Evolutionary conservation across 305 asterid genomes (phyloP).

Genomic region (Rubia balearica): DNA sequence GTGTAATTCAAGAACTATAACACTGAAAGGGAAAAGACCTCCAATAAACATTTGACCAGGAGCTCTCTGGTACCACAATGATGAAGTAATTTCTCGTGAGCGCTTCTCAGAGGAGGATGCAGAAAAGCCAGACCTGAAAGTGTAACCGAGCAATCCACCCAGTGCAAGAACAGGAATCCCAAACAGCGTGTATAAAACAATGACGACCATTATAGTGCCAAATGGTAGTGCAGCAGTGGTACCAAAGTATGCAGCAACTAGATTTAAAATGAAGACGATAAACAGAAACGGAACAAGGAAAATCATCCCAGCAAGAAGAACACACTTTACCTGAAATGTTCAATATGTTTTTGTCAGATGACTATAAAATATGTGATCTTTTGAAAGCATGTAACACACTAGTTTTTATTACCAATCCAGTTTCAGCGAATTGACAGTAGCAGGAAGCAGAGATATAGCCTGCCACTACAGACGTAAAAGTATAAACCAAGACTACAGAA

Average conservation of each 20-base stretch:
- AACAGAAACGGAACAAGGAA: constrained; percentile 47
- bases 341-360: constrained; percentile 4
- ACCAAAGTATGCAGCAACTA: constrained; percentile 43
- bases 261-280: constrained; percentile 44
- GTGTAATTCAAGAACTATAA: constrained; percentile 61
- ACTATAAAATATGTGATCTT: not conserved
- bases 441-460: constrained; percentile 71
- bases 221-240: constrained; percentile 68
- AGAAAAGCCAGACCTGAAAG: constrained; percentile 36
- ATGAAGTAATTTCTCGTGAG: constrained; percentile 48
- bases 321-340: constrained; percentile 52
- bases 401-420: constrained; percentile 54
- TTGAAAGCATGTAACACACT: not conserved
- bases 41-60: constrained; percentile 74
- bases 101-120: constrained; percentile 45
- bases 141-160: constrained; percentile 59
- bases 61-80: constrained; percentile 58
- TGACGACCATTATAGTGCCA: constrained; percentile 49
- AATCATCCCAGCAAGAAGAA: constrained; percentile 46
- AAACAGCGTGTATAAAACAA: constrained; percentile 38
- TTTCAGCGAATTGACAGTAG: constrained; percentile 49
- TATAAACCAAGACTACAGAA: constrained; percentile 41
- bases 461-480: constrained; percentile 65
- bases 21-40: constrained; percentile 83
- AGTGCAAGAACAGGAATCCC: constrained; percentile 56